Percentiles rank a stretch among this genome's conserved stretches.
These are phyloP conservation scores for Penicillium sp. DNA, from an alignment of 2,329 filamentous ascomycete genomes.

Conservation along the genomic window DNA sequence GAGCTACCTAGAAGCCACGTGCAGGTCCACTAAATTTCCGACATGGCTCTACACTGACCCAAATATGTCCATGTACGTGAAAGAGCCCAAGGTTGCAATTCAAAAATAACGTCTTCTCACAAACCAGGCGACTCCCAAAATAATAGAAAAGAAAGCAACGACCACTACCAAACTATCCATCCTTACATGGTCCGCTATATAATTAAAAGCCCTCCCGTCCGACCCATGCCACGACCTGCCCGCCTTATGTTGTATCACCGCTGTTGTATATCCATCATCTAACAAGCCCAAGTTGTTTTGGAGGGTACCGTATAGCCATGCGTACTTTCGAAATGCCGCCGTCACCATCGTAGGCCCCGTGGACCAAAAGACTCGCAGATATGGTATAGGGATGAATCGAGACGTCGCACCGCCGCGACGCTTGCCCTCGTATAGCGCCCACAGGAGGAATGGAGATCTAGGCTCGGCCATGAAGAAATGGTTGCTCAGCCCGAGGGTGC, in stretches of 20 bases:
- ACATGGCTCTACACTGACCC: background rate
- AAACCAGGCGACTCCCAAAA: background rate
- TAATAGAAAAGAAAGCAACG: background rate
- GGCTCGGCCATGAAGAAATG: conserved; percentile 18
- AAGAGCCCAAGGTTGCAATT: background rate
- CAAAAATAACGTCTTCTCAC: background rate
- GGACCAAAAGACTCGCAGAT: conserved; percentile 18
- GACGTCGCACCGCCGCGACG: conserved; percentile 7
- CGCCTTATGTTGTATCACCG: conserved; percentile 9
- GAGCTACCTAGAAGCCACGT: background rate
- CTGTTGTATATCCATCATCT: conserved; percentile 7
- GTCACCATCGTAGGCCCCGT: conserved; percentile 18
- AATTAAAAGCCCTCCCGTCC: conserved; percentile 14
- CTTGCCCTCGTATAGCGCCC: conserved; percentile 14
- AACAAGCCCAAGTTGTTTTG: conserved; percentile 8
- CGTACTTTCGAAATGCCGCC: conserved; percentile 11
- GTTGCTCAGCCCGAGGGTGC: conserved; percentile 14
- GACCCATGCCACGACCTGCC: conserved; percentile 17
- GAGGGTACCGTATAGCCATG: conserved; percentile 1
- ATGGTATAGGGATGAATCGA: conserved; percentile 10
- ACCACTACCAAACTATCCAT: background rate
- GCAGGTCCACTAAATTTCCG: background rate
- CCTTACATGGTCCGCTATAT: conserved; percentile 9
- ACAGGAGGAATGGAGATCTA: conserved; percentile 12
- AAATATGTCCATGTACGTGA: too few species aligned